These are phyloP conservation scores for Dipteronia sinensis DNA, from an alignment of 345 rosid genomes.

Conservation along the genomic window DNA sequence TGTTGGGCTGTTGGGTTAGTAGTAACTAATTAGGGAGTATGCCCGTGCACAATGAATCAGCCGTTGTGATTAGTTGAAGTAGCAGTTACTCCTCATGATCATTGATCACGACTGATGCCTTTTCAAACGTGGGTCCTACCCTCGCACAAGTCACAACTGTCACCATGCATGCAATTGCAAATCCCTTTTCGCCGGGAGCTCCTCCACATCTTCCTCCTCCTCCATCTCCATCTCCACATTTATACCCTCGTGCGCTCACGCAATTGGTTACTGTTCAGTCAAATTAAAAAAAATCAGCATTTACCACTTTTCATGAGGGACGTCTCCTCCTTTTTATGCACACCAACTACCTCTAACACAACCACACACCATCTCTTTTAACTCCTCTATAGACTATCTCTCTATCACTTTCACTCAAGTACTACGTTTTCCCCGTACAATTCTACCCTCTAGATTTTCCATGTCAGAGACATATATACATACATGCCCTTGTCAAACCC, in stretches of 20 bases:
- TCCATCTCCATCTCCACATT: constrained; percentile 3
- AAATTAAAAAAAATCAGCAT: constrained; percentile 43
- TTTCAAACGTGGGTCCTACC: constrained; percentile 10
- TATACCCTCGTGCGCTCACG: constrained; percentile 62
- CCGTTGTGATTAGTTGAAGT: neutral
- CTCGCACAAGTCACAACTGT: constrained; percentile 4
- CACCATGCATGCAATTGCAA: neutral
- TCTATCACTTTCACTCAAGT: neutral
- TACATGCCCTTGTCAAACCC: neutral
- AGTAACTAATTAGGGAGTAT: neutral
- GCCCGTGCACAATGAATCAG: constrained; percentile 2
- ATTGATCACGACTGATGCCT: neutral
- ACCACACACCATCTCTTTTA: constrained; percentile 14
- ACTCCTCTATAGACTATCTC: neutral
- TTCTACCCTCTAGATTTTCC: neutral
- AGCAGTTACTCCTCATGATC: constrained; percentile 16
- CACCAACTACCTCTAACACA: constrained; percentile 22
- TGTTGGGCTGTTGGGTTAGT: no score
- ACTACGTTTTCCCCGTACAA: neutral
- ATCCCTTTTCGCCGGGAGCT: no score
- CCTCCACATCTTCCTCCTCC: no score
- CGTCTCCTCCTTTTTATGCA: constrained; percentile 43
- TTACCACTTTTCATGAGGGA: constrained; percentile 75
- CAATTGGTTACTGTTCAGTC: constrained; percentile 43
- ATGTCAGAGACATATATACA: constrained; percentile 21